Conservation (phyloP, 495 filamentous ascomycete genomes). For the Bathelium albidoporum region DNA sequence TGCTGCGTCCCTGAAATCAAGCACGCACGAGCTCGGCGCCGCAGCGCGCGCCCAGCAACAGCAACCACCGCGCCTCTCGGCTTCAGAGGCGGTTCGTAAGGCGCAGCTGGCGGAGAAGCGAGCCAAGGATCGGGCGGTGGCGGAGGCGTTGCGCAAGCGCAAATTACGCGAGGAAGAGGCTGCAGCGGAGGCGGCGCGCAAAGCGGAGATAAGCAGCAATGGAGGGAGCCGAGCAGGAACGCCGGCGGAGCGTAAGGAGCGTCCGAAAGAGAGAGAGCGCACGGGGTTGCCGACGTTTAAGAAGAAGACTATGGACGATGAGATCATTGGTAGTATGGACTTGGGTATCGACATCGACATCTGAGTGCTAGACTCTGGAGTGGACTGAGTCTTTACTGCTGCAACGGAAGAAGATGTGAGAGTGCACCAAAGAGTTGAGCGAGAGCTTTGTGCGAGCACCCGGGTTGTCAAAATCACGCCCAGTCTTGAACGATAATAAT, state of each 20-base stretch:
- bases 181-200: constrained; percentile 13
- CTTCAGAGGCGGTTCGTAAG: constrained; percentile 64
- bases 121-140: constrained; percentile 27
- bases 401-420: no score
- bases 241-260: constrained; percentile 20
- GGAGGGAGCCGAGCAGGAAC: constrained; percentile 21
- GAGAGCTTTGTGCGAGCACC: no score
- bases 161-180: constrained; percentile 24
- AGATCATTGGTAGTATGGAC: constrained; percentile 32
- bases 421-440: no score
- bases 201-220: constrained; percentile 27
- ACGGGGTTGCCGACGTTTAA: constrained; percentile 27
- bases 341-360: constrained; percentile 36
- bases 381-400: no score
- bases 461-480: no score
- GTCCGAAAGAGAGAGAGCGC: constrained; percentile 17
- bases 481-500: no score
- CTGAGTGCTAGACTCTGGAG: constrained; percentile 11
- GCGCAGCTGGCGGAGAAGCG: constrained; percentile 69
- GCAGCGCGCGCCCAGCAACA: constrained; percentile 64
- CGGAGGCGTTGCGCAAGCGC: constrained; percentile 10
- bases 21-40: no score
- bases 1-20: constrained; percentile 4
- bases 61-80: constrained; percentile 67
- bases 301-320: constrained; percentile 32